A percentile compares a stretch with the other conserved stretches of the same genome.
Conservation (phyloP, 2,329 filamentous ascomycete species). For the Dryadomyces quercivorus region DNA sequence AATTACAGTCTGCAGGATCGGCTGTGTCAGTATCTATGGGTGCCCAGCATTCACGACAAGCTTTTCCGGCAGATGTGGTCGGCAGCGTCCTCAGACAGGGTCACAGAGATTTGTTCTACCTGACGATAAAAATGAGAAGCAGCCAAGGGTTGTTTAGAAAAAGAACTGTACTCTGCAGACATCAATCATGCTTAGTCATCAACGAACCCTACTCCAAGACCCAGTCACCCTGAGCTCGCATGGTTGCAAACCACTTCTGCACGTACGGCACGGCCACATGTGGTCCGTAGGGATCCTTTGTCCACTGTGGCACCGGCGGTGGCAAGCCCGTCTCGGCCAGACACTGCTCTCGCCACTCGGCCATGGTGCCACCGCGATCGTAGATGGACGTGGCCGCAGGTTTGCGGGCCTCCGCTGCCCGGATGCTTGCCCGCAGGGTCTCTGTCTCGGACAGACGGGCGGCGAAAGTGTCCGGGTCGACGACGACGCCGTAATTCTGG, state of each 20-base stretch:
- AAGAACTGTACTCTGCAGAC: no score
- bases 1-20: no score
- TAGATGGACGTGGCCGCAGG: slow-evolving; percentile 18
- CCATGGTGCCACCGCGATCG: slow-evolving; percentile 29
- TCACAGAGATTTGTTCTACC: no score
- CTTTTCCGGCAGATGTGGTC: no score
- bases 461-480: slow-evolving; percentile 21
- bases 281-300: slow-evolving; percentile 29
- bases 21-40: no score
- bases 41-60: no score
- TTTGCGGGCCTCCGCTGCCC: slow-evolving; percentile 8
- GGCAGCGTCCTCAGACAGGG: no score
- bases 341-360: slow-evolving; percentile 22
- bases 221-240: slow-evolving; percentile 17
- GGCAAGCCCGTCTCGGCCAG: slow-evolving; percentile 29
- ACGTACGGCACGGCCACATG: slow-evolving; percentile 30
- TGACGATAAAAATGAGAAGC: no score
- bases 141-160: no score
- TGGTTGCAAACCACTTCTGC: slow-evolving; percentile 27
- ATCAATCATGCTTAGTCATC: neutral
- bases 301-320: slow-evolving; percentile 30
- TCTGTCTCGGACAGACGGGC: slow-evolving; percentile 25
- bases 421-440: slow-evolving; percentile 21
- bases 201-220: slow-evolving; percentile 9
- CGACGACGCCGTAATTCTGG: slow-evolving; percentile 31